Evolutionary conservation across 2,329 filamentous ascomycete genomes (phyloP), one percentile per base, ranked within the genome.

Genomic region (Xylaria sp.): DNA sequence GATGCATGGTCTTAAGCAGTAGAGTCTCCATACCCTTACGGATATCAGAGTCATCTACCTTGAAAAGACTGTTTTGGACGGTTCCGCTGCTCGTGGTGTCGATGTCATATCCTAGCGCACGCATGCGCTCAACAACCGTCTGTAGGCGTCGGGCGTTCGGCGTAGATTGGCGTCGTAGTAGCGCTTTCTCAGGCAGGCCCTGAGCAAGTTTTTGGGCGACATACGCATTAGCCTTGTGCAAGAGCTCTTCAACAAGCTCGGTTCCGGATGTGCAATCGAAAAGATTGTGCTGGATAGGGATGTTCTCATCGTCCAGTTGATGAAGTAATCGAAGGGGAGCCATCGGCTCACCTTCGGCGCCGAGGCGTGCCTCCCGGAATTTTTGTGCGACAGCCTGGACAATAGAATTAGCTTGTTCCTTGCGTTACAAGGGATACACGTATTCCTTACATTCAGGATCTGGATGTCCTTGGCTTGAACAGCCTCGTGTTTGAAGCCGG

Each of bases 1-100:
- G 90, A 66, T 90, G 89, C 92, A 97, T 96, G 37, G 92, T 88
- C 79, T 99, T 99, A 72, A 96, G 82, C 29, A 97, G 80, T 24
- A 97, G 78, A 2, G 93, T 97, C 80, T 99, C 94, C 90, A 99
- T 96, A 59, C 94, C 94, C 85, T 96, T 96, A 67, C 94, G 90
- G 60, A 97, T 80, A 63, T 96, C 91, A 34, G 84, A 75, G 71
- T 99, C 92, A 43, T 96, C 87, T 39, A 99, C 86, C 74, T 91
- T 90, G 83, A 97, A 97, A 44, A 99, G 79, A 71, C 93, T 96
- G 78, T 92, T 96, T 74, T 97, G 94, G 39, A 99, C 80, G 47
- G 88, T 87, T 48, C 92, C 92, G 68, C 93, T 97, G 80, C 90
- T 96, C 40, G 88, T 87, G 9, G 88, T 87, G 70, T 99, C 93